Evolutionary conservation across 345 rosid genomes (phyloP).

Genomic region (Hirschfeldia incana): DNA sequence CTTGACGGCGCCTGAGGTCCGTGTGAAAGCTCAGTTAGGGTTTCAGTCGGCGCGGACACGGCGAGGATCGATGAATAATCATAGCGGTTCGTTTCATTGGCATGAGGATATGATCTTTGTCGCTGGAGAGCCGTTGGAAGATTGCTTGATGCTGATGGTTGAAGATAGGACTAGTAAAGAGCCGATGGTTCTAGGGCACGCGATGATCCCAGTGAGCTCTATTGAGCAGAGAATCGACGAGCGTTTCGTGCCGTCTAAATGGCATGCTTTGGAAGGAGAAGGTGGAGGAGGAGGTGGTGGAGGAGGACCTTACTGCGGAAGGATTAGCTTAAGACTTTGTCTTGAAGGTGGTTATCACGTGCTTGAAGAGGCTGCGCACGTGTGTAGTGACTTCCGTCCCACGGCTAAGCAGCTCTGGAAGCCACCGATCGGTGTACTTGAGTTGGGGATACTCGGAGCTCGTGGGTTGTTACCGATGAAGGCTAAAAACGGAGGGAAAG

Average conservation of each 20-base stretch:
- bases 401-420: slow-evolving; percentile 98
- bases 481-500: slow-evolving; percentile 63
- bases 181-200: slow-evolving; percentile 52
- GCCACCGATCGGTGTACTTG: slow-evolving; percentile 84
- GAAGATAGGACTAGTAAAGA: slow-evolving; percentile 81
- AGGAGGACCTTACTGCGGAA: slow-evolving; percentile 56
- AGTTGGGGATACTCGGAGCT: slow-evolving; percentile 90
- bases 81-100: slow-evolving; percentile 82
- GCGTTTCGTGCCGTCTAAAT: slow-evolving; percentile 66
- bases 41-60: slow-evolving; percentile 80
- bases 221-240: slow-evolving; percentile 84
- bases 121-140: slow-evolving; percentile 94
- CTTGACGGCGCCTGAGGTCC: slow-evolving; percentile 75
- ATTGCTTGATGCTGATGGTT: slow-evolving; percentile 59
- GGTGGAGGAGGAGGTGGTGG: slow-evolving; percentile 30
- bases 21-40: slow-evolving; percentile 78
- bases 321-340: slow-evolving; percentile 71
- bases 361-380: slow-evolving; percentile 97
- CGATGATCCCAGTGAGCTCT: slow-evolving; percentile 62
- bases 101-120: slow-evolving; percentile 83
- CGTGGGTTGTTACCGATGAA: slow-evolving; percentile 94
- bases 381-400: slow-evolving; percentile 94
- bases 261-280: slow-evolving; percentile 61
- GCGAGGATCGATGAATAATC: slow-evolving; percentile 72
- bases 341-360: slow-evolving; percentile 99